Evolutionary conservation across 345 rosid genomes (phyloP).

Genomic region (Salix exigua): DNA sequence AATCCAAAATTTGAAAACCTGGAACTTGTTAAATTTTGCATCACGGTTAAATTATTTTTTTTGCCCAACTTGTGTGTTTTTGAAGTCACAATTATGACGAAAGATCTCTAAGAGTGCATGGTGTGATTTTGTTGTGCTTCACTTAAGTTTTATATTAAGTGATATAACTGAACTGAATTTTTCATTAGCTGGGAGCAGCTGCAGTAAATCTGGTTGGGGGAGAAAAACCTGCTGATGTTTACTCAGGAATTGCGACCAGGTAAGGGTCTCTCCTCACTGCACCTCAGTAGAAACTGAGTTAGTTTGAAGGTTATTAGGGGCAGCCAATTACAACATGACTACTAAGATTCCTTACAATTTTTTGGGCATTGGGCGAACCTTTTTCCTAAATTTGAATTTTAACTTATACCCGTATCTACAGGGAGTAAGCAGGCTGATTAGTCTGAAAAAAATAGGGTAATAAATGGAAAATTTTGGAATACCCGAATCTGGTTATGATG

Average conservation of each 20-base stretch:
- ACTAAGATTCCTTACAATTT: background rate
- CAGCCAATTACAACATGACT: background rate
- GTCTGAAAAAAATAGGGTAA: background rate
- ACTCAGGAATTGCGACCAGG: constrained; percentile 91
- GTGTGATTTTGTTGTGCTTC: constrained; percentile 4
- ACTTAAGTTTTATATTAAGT: background rate
- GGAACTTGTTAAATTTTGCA: background rate
- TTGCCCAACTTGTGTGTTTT: background rate
- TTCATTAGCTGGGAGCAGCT: constrained; percentile 84
- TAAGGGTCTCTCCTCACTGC: constrained; percentile 25
- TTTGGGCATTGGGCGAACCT: background rate
- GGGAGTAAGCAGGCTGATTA: background rate
- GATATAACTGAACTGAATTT: background rate
- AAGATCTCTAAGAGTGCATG: background rate
- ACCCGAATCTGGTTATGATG: background rate
- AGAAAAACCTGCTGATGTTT: constrained; percentile 92
- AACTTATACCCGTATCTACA: background rate
- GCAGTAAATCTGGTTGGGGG: constrained; percentile 93
- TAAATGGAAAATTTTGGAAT: background rate
- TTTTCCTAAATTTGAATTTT: background rate
- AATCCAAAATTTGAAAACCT: background rate
- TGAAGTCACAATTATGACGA: background rate
- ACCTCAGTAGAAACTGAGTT: background rate
- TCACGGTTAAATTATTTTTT: background rate
- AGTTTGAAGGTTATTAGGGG: background rate